Conservation (phyloP, 2,329 filamentous ascomycete genomes). For the Alternaria incomplexa region DNA sequence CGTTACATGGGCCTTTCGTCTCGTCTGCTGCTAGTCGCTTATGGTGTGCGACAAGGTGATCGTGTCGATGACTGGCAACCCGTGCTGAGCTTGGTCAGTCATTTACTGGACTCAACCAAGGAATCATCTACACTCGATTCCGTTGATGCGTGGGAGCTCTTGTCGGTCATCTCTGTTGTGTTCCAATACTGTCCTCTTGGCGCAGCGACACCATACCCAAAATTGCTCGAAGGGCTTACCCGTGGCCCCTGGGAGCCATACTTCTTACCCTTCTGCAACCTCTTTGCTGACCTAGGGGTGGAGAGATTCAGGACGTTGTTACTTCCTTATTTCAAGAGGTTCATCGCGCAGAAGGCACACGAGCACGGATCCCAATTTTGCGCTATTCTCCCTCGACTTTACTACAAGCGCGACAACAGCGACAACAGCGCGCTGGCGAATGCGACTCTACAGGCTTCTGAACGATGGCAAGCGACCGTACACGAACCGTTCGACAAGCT, state of each 20-base stretch:
- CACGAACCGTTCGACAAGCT: slow-evolving; percentile 71
- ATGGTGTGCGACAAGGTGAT: slow-evolving; percentile 81
- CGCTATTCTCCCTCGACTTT: slow-evolving; percentile 37
- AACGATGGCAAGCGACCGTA: slow-evolving; percentile 54
- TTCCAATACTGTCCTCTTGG: slow-evolving; percentile 82
- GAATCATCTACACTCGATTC: slow-evolving; percentile 40
- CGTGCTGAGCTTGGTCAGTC: slow-evolving; percentile 58
- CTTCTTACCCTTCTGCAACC: slow-evolving; percentile 86
- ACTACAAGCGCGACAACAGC: slow-evolving; percentile 5
- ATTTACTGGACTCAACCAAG: slow-evolving; percentile 43
- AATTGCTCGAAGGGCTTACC: slow-evolving; percentile 68
- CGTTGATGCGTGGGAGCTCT: slow-evolving; percentile 40
- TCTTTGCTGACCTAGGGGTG: slow-evolving; percentile 74
- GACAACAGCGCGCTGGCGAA: slow-evolving; percentile 23
- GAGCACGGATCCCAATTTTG: slow-evolving; percentile 39
- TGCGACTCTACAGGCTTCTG: slow-evolving; percentile 28
- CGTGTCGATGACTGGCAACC: slow-evolving; percentile 75
- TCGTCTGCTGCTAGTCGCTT: slow-evolving; percentile 68
- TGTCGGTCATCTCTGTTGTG: slow-evolving; percentile 64
- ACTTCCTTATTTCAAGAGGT: slow-evolving; percentile 82
- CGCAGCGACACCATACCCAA: slow-evolving; percentile 72
- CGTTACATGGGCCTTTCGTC: slow-evolving; percentile 33
- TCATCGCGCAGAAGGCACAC: slow-evolving; percentile 62
- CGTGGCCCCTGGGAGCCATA: slow-evolving; percentile 69
- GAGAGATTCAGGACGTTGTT: slow-evolving; percentile 81